Conservation (phyloP, 768 basidiomycete species). For the Rhodotorula diobovata region DNA sequence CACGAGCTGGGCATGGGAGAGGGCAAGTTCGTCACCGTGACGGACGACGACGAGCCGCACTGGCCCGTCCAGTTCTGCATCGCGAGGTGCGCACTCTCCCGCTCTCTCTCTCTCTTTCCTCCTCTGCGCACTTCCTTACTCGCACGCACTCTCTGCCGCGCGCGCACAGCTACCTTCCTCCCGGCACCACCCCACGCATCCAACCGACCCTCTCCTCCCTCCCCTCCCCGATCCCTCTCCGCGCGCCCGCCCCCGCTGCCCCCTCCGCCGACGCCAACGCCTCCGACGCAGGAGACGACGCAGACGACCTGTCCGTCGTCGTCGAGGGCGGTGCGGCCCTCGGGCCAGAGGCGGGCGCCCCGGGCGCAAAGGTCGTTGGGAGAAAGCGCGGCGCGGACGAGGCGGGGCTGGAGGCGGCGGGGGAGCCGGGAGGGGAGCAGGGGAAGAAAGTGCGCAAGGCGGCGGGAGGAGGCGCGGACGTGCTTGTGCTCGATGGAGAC, state of each 20-base stretch:
- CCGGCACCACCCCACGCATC: conserved; percentile 1
- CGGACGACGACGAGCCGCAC: conserved; percentile 73
- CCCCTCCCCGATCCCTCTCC: conserved; percentile 26
- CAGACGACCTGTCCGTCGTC: not conserved
- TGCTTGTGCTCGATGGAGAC: not conserved
- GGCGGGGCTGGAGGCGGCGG: conserved; percentile 34
- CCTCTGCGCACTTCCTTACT: not conserved
- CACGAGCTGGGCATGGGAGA: conserved; percentile 71
- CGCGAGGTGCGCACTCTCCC: not conserved
- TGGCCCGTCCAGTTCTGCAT: conserved; percentile 39
- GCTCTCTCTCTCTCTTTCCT: not conserved
- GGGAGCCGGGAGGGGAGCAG: conserved; percentile 25
- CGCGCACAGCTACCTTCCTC: conserved; percentile 10
- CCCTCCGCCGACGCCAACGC: conserved; percentile 1
- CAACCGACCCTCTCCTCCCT: conserved; percentile 6
- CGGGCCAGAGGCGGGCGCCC: not conserved
- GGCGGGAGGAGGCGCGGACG: not conserved
- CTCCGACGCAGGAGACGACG: conserved; percentile 12
- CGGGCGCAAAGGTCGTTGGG: not conserved
- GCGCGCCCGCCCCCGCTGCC: not conserved
- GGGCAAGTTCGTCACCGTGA: conserved; percentile 82
- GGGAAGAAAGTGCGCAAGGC: conserved; percentile 1
- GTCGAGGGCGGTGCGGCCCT: not conserved
- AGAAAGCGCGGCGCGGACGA: conserved; percentile 39
- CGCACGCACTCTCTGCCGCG: not conserved